Percentiles rank a stretch among this genome's conserved stretches.
Evolutionary conservation across 257 asterid genomes (phyloP).

Genomic region (Solanum sitiens): DNA sequence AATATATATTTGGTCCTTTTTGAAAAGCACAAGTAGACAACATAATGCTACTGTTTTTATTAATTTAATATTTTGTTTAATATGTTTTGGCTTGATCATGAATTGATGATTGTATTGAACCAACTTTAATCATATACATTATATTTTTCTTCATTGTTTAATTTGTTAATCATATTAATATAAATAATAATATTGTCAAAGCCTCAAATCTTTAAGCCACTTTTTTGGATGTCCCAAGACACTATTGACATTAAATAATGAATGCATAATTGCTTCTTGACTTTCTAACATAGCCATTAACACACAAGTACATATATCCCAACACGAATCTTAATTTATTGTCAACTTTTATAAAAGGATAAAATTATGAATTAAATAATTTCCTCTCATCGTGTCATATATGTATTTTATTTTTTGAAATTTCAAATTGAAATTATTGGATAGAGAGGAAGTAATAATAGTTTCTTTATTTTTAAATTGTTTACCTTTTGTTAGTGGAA

Average conservation of each 20-base stretch:
- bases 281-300: background rate
- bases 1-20: constrained; percentile 18
- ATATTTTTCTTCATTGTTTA: background rate
- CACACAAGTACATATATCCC: background rate
- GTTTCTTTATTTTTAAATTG: background rate
- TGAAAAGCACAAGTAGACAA: constrained; percentile 43
- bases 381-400: background rate
- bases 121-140: constrained; percentile 15
- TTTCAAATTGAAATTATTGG: background rate
- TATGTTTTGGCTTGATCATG: constrained; percentile 25
- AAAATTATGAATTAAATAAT: background rate
- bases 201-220: background rate
- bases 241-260: background rate
- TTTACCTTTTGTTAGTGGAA: background rate
- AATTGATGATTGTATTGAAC: constrained; percentile 59
- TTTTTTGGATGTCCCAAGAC: background rate
- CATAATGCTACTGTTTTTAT: constrained; percentile 11
- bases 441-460: background rate
- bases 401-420: background rate
- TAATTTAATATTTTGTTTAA: background rate
- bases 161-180: background rate
- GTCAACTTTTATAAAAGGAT: background rate
- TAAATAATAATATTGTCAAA: background rate
- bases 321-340: background rate
- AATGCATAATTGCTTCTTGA: background rate